A percentile compares a stretch with the other conserved stretches of the same genome.
Conservation (phyloP, 2,329 filamentous ascomycete species). For the Fusarium sp. region DNA sequence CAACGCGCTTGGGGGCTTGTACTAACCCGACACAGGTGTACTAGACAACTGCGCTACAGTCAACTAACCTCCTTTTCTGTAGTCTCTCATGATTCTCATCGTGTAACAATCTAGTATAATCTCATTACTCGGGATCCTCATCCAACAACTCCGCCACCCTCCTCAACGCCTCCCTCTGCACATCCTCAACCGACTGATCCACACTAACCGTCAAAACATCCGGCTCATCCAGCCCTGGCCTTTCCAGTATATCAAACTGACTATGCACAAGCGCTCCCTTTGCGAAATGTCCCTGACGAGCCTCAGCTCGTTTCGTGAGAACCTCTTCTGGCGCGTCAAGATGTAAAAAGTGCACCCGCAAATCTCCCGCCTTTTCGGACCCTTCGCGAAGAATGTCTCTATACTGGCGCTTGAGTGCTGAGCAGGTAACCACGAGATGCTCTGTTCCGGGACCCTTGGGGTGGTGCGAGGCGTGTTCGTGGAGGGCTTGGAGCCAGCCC, state of each 20-base stretch:
- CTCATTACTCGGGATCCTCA: conserved; percentile 13
- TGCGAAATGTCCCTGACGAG: conserved; percentile 29
- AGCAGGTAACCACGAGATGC: conserved; percentile 36
- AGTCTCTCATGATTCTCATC: background rate
- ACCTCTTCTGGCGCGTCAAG: conserved; percentile 36
- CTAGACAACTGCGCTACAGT: too few relatives aligned
- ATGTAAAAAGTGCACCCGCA: conserved; percentile 31
- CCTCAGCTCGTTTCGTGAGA: conserved; percentile 14
- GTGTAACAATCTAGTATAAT: background rate
- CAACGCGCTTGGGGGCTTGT: too few relatives aligned
- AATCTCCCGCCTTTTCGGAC: conserved; percentile 21
- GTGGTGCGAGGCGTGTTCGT: conserved; percentile 23
- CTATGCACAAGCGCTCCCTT: conserved; percentile 24
- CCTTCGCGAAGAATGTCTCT: conserved; percentile 31
- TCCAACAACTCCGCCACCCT: conserved; percentile 19
- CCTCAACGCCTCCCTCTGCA: conserved; percentile 26
- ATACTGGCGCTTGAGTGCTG: conserved; percentile 31
- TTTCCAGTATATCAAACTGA: conserved; percentile 25
- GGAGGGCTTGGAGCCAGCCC: conserved; percentile 20
- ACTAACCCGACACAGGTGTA: too few relatives aligned
- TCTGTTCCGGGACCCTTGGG: conserved; percentile 32
- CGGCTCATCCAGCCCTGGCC: conserved; percentile 4
- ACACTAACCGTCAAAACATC: conserved; percentile 31
- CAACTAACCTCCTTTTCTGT: background rate
- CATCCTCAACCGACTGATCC: conserved; percentile 23